Percentiles rank a stretch among this genome's conserved stretches.
Evolutionary conservation across 2,329 filamentous ascomycete genomes (phyloP).

Genomic region (Trichoderma guizhouense): DNA sequence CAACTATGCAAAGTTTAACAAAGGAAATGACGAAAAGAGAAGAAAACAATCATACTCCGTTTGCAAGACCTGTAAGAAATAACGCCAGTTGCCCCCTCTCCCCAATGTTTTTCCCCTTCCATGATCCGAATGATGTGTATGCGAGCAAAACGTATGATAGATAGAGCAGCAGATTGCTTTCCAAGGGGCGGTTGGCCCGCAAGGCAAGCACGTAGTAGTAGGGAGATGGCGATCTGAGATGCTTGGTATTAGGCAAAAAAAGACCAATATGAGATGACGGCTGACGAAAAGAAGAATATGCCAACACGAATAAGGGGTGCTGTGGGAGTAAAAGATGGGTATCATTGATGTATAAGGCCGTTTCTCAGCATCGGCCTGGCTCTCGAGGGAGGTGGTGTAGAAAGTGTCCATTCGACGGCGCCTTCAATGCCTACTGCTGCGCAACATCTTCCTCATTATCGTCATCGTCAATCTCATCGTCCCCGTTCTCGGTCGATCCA

Average conservation of each 20-base stretch:
- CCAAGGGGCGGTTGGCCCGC: background rate
- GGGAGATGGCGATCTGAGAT: background rate
- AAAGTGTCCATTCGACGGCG: background rate
- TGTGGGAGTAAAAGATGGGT: constrained; percentile 8
- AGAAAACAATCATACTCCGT: background rate
- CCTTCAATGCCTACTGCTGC: background rate
- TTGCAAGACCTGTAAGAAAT: background rate
- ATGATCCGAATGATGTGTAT: background rate
- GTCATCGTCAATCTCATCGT: constrained; percentile 31
- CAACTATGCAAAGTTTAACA: background rate
- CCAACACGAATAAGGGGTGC: background rate
- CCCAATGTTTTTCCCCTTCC: background rate
- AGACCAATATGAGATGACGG: constrained; percentile 1
- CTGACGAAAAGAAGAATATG: background rate
- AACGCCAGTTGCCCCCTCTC: background rate
- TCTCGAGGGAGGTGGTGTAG: background rate
- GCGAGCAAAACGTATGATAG: background rate
- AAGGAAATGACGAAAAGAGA: background rate
- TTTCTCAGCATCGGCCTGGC: background rate
- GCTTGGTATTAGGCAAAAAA: background rate
- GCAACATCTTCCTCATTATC: constrained; percentile 22
- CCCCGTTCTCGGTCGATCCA: constrained; percentile 33
- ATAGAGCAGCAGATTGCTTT: background rate
- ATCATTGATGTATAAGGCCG: constrained; percentile 17
- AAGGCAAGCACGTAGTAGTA: background rate